Conservation (phyloP, 2,329 filamentous ascomycete genomes). For the Colletotrichum liaoningense region DNA sequence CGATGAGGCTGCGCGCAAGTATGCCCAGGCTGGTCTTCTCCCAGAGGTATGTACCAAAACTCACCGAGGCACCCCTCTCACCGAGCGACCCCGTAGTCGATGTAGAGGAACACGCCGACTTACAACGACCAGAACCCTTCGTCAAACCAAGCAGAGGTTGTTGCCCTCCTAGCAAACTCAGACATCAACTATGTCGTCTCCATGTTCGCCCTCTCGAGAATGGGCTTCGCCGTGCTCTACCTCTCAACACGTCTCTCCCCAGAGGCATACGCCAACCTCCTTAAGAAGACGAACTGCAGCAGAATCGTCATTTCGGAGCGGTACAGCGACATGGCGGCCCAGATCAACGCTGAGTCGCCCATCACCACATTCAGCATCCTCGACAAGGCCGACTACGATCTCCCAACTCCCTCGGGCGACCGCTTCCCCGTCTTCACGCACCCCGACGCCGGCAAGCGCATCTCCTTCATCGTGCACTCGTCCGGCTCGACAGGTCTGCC, state of each 20-base stretch:
- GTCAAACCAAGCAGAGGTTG: slow-evolving; percentile 46
- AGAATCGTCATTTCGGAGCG: slow-evolving; percentile 36
- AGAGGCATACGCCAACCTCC: slow-evolving; percentile 60
- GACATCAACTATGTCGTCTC: slow-evolving; percentile 63
- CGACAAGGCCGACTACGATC: slow-evolving; percentile 32
- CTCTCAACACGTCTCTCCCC: slow-evolving; percentile 65
- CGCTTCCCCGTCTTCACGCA: slow-evolving; percentile 36
- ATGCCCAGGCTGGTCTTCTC: slow-evolving; percentile 23
- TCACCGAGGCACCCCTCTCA: background rate
- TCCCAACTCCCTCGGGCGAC: slow-evolving; percentile 19
- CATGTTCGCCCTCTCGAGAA: slow-evolving; percentile 61
- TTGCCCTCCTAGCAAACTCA: slow-evolving; percentile 60
- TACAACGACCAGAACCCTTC: slow-evolving; percentile 9
- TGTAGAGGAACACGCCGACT: background rate
- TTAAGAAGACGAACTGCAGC: slow-evolving; percentile 53
- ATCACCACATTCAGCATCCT: slow-evolving; percentile 38
- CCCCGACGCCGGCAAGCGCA: slow-evolving; percentile 35
- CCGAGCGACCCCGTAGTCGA: background rate
- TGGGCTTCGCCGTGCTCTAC: slow-evolving; percentile 64
- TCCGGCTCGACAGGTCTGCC: slow-evolving; percentile 65
- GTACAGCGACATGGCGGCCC: slow-evolving; percentile 25
- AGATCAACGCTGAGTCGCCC: slow-evolving; percentile 42
- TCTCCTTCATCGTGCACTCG: slow-evolving; percentile 48
- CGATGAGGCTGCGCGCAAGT: slow-evolving; percentile 37
- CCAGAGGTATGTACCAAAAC: slow-evolving; percentile 22